Percentiles rank a stretch among this genome's conserved stretches.
Conservation (phyloP, 1,284 basidiomycete genomes). For the Melanopsichium pennsylvanicum region DNA sequence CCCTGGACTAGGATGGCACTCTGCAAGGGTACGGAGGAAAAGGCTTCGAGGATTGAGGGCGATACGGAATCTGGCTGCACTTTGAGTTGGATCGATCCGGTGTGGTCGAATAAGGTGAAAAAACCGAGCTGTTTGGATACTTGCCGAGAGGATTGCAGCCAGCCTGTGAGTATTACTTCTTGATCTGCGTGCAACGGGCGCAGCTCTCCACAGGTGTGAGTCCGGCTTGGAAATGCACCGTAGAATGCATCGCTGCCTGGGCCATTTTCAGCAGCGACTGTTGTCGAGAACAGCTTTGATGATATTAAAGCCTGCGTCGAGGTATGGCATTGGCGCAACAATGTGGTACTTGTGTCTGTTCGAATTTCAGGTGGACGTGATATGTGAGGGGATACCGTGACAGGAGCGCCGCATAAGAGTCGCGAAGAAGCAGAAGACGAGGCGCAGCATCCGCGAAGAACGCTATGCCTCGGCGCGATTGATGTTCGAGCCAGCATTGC, state of each 20-base stretch:
- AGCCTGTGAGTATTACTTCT: conserved; percentile 77
- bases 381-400: neutral
- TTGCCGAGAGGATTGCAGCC: conserved; percentile 77
- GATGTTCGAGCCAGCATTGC: conserved; percentile 6
- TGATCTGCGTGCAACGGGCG: conserved; percentile 71
- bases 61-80: conserved; percentile 17
- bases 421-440: neutral
- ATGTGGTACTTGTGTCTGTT: neutral
- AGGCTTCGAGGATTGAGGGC: conserved; percentile 71
- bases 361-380: neutral
- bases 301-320: neutral
- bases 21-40: conserved; percentile 47
- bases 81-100: conserved; percentile 77
- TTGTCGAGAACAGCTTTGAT: too few species aligned
- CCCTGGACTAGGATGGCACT: conserved; percentile 45
- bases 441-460: neutral
- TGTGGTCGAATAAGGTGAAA: conserved; percentile 79
- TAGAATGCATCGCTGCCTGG: conserved; percentile 14
- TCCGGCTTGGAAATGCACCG: conserved; percentile 73
- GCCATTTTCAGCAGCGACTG: neutral
- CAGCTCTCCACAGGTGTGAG: conserved; percentile 76
- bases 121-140: conserved; percentile 76
- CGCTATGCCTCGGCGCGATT: neutral
- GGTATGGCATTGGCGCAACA: neutral
- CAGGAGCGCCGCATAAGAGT: neutral